Percentiles rank a stretch among this genome's conserved stretches.
These are phyloP conservation scores for Candida parachauliodes DNA, from an alignment of 805 yeast species.

Conservation along the genomic window DNA sequence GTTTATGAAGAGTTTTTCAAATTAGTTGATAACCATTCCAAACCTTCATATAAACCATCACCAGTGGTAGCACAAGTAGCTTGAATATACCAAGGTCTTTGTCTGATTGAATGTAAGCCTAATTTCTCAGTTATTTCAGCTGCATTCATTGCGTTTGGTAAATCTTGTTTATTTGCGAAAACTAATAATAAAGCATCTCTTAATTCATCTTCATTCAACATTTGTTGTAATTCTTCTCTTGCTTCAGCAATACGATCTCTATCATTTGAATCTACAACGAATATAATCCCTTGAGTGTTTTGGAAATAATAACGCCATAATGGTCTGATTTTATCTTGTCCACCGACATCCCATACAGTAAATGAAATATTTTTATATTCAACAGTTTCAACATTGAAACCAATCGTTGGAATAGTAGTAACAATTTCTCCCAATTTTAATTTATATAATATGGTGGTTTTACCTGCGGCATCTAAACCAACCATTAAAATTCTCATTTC, in stretches of 20 bases:
- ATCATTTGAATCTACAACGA: conserved; percentile 96
- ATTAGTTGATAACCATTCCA: conserved; percentile 93
- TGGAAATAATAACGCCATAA: conserved; percentile 99
- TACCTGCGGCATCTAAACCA: conserved; percentile 98
- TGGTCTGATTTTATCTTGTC: conserved; percentile 98
- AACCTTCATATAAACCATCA: conserved; percentile 97
- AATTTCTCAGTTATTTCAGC: conserved; percentile 97
- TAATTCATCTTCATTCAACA: conserved; percentile 97
- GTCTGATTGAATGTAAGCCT: conserved; percentile 95
- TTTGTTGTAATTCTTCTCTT: conserved; percentile 96
- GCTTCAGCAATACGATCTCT: conserved; percentile 98
- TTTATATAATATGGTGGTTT: conserved; percentile 93
- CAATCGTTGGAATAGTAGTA: conserved; percentile 94
- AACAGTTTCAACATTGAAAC: conserved; percentile 96
- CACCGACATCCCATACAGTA: conserved; percentile 99
- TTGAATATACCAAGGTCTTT: conserved; percentile 99
- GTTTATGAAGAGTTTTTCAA: conserved; percentile 51
- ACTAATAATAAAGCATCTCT: conserved; percentile 94
- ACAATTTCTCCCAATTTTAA: conserved; percentile 94
- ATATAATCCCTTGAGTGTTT: conserved; percentile 97
- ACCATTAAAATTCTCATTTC: conserved; percentile 98
- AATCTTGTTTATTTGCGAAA: conserved; percentile 97
- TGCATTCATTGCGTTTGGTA: conserved; percentile 98
- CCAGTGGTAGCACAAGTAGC: conserved; percentile 99
- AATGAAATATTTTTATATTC: conserved; percentile 95